A percentile compares a stretch with the other conserved stretches of the same genome.
phyloP scores from a whole-genome alignment of 75 land plant species.

The Picea sitchensis region DNA sequence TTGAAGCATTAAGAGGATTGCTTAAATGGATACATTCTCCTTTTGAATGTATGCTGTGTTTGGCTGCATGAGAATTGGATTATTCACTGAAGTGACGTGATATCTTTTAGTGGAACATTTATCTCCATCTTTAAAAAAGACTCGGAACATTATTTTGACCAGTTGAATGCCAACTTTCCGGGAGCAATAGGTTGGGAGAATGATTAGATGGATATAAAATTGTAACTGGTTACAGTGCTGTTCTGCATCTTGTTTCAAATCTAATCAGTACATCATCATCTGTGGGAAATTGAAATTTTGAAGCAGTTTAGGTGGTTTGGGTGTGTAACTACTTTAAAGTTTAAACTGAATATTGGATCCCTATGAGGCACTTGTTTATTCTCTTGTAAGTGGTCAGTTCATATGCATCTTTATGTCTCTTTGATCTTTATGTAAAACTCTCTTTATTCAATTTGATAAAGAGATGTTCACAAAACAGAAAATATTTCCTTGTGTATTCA shows the following conservation, averaged over 20 bases:
- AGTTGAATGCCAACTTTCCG: neutral
- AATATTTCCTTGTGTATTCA: too few species aligned
- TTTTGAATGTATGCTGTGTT: neutral
- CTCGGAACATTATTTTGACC: neutral
- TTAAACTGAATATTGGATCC: neutral
- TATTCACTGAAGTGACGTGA: neutral
- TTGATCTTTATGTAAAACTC: neutral
- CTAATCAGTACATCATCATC: neutral
- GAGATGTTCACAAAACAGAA: too few species aligned
- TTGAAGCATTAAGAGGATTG: neutral
- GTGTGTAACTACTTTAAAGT: neutral
- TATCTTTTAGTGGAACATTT: neutral
- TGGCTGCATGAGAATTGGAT: neutral
- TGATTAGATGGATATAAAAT: neutral
- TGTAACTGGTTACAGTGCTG: neutral
- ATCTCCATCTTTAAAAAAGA: neutral
- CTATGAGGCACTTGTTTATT: neutral
- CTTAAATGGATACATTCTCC: neutral
- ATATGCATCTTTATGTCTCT: neutral
- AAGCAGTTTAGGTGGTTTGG: neutral
- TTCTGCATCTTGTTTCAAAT: neutral
- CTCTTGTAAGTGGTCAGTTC: neutral
- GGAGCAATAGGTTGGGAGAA: neutral
- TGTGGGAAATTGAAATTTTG: neutral
- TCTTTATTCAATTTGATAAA: too few species aligned